phyloP scores from a whole-genome alignment of 2,329 filamentous ascomycete species.

The Aureobasidium sp. region DNA sequence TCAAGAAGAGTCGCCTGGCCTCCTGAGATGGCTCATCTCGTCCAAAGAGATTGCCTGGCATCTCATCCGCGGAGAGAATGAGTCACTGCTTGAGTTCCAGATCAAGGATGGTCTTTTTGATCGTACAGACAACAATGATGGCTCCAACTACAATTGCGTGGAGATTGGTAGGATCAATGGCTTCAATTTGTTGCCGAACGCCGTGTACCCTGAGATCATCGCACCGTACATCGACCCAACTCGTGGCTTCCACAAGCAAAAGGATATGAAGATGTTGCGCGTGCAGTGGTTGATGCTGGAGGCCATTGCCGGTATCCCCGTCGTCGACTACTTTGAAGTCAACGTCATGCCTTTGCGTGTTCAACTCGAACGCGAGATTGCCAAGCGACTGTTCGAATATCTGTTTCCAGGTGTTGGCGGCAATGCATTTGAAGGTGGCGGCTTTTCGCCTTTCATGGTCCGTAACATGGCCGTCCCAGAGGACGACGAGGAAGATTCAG shows the following conservation, averaged over 20 bases:
- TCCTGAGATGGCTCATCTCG: conserved; percentile 88
- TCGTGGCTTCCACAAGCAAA: conserved; percentile 46
- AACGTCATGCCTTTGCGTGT: conserved; percentile 88
- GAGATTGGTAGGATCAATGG: conserved; percentile 83
- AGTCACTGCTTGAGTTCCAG: conserved; percentile 88
- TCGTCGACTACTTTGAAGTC: conserved; percentile 95
- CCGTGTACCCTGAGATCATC: conserved; percentile 93
- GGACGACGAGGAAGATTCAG: conserved; percentile 40
- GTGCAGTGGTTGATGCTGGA: conserved; percentile 99
- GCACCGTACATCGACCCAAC: conserved; percentile 69
- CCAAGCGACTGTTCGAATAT: conserved; percentile 91
- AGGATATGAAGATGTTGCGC: conserved; percentile 75
- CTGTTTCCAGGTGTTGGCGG: conserved; percentile 79
- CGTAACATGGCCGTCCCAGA: conserved; percentile 42
- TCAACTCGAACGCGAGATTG: conserved; percentile 85
- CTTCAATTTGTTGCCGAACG: conserved; percentile 80
- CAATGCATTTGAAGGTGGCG: conserved; percentile 40
- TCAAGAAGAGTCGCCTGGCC: conserved; percentile 55
- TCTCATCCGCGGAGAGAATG: conserved; percentile 75
- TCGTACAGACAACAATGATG: conserved; percentile 92
- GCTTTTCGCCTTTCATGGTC: conserved; percentile 55
- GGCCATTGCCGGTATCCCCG: conserved; percentile 92
- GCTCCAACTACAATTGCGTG: conserved; percentile 87
- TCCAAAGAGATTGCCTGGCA: conserved; percentile 97
- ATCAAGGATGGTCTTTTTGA: conserved; percentile 86